Base-by-base conservation (phyloP, 805 yeast genomes). In the Vanderwaltozyma tropicalis region DNA sequence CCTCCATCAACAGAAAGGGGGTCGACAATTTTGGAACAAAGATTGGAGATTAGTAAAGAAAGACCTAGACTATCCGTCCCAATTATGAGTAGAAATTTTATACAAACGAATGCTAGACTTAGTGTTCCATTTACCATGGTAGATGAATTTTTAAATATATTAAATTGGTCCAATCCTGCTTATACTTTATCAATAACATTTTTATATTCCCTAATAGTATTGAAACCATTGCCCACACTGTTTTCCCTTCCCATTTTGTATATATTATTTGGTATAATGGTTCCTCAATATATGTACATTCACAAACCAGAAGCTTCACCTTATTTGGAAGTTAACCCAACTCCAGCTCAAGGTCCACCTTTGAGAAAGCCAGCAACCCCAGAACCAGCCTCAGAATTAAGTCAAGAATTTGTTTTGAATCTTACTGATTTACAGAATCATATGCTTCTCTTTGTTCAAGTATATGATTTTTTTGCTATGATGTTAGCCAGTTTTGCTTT, bases 341-440 rank as follows among this genome's bases (percentile, higher is more conserved):
- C 64, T 0, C 71, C 76, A 2, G 66, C 75, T 1, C 62, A 67
- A 21, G 78, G 75, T 1, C 75, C 76, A 4, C 69, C 75, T 1
- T 47, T 80, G 28, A 49, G 63, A 31, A 63, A 64, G 11, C 67
- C 73, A 19, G 69, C 63, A 25, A 50, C 69, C 3, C 83, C 86
- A 3, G 74, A 72, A 42, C 92, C 94, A 0, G 82, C 78, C 7
- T 81, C 88, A 4, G 86, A 85, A 55, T 66, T 82, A 35, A 78
- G 88, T 24, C 67, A 82, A 39, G 95, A 86, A 53, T 86, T 85
- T 52, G 59, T 80, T 16, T 53, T 85, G 40, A 86, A 86, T 53
- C 64, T 83, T 49, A 83, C 94, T 1, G 95, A 86, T 62, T 64
- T 85, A 41, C 95, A 86, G 52, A 86, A 86, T 53, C 80, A 77